Conservation (phyloP, 2,329 filamentous ascomycete species). For the Clarireedia monteithiana region DNA sequence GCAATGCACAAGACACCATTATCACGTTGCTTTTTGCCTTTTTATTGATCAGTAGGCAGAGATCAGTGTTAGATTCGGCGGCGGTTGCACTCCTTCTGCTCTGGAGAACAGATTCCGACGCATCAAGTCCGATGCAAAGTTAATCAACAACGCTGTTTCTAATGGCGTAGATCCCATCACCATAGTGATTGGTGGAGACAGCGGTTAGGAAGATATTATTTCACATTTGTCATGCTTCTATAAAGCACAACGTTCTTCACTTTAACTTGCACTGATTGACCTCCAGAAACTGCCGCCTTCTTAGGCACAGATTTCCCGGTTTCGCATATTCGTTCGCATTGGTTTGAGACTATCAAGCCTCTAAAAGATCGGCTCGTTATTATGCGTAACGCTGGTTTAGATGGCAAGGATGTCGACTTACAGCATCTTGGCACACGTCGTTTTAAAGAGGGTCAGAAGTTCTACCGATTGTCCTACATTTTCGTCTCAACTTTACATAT, state of each 20-base stretch:
- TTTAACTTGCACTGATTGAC: not conserved
- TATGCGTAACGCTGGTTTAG: slow-evolving; percentile 1
- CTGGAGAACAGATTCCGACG: slow-evolving; percentile 34
- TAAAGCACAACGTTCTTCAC: slow-evolving; percentile 3
- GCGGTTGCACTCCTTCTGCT: slow-evolving; percentile 29
- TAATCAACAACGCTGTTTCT: slow-evolving; percentile 28
- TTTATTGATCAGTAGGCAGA: slow-evolving; percentile 18
- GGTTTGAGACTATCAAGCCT: slow-evolving; percentile 3
- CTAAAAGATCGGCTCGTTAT: slow-evolving; percentile 1
- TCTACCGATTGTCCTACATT: not conserved
- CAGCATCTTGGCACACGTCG: not conserved
- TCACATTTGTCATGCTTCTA: not conserved
- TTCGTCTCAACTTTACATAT: not conserved
- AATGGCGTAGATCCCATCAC: slow-evolving; percentile 30
- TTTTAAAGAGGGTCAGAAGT: slow-evolving; percentile 8
- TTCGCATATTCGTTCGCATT: not conserved
- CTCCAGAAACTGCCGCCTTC: not conserved
- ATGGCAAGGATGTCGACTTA: slow-evolving; percentile 5
- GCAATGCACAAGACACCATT: not conserved
- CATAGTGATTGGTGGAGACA: slow-evolving; percentile 19
- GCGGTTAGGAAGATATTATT: not conserved
- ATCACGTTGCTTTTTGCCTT: not conserved
- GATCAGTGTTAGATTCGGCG: slow-evolving; percentile 24
- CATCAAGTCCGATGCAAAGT: slow-evolving; percentile 33
- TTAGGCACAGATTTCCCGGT: slow-evolving; percentile 1